These are phyloP conservation scores for Durotheca rogersii DNA, from an alignment of 495 filamentous ascomycete species.

Conservation along the genomic window DNA sequence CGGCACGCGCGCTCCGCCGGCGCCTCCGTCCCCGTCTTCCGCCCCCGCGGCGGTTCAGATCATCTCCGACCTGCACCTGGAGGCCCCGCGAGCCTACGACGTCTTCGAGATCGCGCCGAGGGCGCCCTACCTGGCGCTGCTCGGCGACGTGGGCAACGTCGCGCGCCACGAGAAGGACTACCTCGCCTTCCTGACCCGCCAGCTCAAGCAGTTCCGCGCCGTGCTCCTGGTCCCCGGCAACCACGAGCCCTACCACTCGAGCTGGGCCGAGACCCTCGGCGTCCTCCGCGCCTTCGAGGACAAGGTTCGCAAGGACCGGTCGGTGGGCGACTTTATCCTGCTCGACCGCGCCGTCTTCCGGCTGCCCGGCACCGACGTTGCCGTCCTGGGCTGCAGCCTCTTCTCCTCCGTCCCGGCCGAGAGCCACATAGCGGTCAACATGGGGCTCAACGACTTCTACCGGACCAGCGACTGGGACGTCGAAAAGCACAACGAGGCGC, in stretches of 20 bases:
- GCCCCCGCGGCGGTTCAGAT: constrained; percentile 55
- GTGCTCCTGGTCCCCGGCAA: constrained; percentile 58
- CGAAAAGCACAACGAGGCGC: constrained; percentile 43
- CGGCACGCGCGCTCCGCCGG: too few relatives aligned
- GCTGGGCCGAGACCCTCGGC: constrained; percentile 34
- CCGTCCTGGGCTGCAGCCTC: constrained; percentile 51
- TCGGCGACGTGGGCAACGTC: constrained; percentile 57
- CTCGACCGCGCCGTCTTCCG: constrained; percentile 48
- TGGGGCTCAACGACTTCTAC: constrained; percentile 51
- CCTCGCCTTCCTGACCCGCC: constrained; percentile 43
- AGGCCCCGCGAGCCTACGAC: constrained; percentile 47
- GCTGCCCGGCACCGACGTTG: constrained; percentile 32
- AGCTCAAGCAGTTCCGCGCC: constrained; percentile 44
- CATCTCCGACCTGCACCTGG: constrained; percentile 58
- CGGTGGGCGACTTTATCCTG: constrained; percentile 45
- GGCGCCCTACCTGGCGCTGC: constrained; percentile 53
- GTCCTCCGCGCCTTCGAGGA: constrained; percentile 16
- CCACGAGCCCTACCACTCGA: constrained; percentile 54
- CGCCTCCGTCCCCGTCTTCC: too few relatives aligned
- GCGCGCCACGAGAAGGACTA: constrained; percentile 38
- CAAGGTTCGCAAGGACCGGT: constrained; percentile 11
- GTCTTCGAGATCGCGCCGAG: constrained; percentile 44
- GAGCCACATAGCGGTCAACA: constrained; percentile 27
- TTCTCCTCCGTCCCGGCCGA: constrained; percentile 40
- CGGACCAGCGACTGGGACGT: constrained; percentile 49